Evolutionary conservation across 2,329 filamentous ascomycete species (phyloP), one percentile per base, ranked within the genome.

Genomic region (Beauveria asiatica): DNA sequence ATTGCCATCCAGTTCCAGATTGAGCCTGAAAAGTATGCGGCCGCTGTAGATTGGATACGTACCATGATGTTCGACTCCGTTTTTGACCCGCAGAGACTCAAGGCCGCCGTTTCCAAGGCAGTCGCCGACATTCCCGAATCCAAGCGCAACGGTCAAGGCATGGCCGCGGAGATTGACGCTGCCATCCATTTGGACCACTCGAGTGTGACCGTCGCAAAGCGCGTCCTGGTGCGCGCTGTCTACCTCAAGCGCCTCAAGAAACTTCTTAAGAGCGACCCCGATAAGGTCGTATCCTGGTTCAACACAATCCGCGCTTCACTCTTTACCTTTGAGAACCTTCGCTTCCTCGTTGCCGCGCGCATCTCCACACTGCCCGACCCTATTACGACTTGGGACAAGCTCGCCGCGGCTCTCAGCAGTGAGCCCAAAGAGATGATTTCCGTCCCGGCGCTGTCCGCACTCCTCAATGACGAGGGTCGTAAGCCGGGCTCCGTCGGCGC

Each of bases 111-210:
- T 17, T 86, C 86, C 61, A 95, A 96, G 73, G 84, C 95, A 50
- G 80, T 97, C 19, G 92, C 92, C 3, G 93, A 97, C 67, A 88
- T 99, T 19, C 94, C 94, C 0, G 92, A 97, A 69, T 81, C 86
- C 57, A 99, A 97, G 78, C 89, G 94, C 46, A 90, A 89, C 66
- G 94, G 94, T 1, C 83, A 86, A 60, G 77, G 77, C 46, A 87
- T 87, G 85, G 77, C 83, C 4, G 76, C 75, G 59, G 83, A 86
- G 64, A 79, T 87, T 61, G 84, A 94, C 66, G 83, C 86, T 63
- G 91, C 93, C 74, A 83, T 95, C 23, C 90, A 96, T 71, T 85
- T 90, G 67, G 82, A 88, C n/a, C 82, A 83, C 33, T 84, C 89
- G 25, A 92, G 91, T 0, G 84, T 92, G 59, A 78, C 86, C 30